phyloP scores from a whole-genome alignment of 768 basidiomycete species.

The Amanita polypyramis region DNA sequence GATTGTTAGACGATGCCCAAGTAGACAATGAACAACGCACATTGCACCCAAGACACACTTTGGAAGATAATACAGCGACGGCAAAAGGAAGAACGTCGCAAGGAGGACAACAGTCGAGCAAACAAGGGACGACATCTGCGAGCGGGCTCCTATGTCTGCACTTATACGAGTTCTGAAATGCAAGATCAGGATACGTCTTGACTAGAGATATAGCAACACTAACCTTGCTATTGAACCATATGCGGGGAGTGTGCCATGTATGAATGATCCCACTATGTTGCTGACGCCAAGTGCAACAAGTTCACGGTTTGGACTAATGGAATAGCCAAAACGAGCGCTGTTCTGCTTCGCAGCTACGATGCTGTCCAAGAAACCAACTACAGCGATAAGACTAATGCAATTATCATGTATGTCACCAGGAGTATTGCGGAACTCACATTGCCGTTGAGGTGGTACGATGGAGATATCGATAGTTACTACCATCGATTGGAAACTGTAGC shows the following conservation, averaged over 20 bases:
- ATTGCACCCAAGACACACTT: slow-evolving; percentile 85
- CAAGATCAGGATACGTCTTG: neutral
- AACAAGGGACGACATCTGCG: slow-evolving; percentile 82
- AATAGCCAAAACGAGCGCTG: slow-evolving; percentile 72
- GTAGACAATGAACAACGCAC: slow-evolving; percentile 33
- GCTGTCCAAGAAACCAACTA: slow-evolving; percentile 89
- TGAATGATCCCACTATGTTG: slow-evolving; percentile 68
- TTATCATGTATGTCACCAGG: neutral
- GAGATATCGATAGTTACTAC: slow-evolving; percentile 51
- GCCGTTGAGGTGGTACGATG: slow-evolving; percentile 79
- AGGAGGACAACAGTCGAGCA: slow-evolving; percentile 67
- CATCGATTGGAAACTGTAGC: slow-evolving; percentile 63
- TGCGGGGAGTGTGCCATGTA: slow-evolving; percentile 85
- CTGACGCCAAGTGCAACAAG: slow-evolving; percentile 85
- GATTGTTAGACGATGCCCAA: neutral
- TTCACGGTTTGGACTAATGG: slow-evolving; percentile 90
- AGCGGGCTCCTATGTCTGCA: slow-evolving; percentile 78
- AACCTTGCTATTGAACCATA: slow-evolving; percentile 90
- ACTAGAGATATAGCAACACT: slow-evolving; percentile 10
- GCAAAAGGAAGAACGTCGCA: slow-evolving; percentile 84
- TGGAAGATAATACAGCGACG: slow-evolving; percentile 77
- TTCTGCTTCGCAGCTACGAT: slow-evolving; percentile 96
- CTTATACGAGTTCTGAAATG: slow-evolving; percentile 70
- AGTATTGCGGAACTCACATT: slow-evolving; percentile 32
- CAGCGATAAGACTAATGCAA: slow-evolving; percentile 49